Base-by-base conservation (phyloP, 768 basidiomycete species). In the Leccinum obscurum region DNA sequence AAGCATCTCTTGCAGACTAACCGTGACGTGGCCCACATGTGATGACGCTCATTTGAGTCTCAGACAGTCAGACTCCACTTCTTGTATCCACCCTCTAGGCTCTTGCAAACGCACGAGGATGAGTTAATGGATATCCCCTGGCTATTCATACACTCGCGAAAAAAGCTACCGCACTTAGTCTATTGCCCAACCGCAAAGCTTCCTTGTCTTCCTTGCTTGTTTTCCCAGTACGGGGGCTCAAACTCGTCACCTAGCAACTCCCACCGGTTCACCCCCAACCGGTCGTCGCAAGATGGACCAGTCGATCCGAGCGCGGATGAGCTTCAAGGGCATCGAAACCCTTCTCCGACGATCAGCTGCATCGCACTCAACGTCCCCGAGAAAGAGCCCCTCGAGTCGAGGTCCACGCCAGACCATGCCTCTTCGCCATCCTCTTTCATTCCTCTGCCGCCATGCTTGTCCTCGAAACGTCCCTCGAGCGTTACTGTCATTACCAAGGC, bases 401-500 rank as follows among this genome's bases (percentile, higher is more conserved):
- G 48, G 4, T 0, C 0, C 3, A 49, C 55, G 1, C 35, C 28
- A n/a, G 50, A 59, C 58, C 58, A 59, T 8, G 55, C 54, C 26
- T 39, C 46, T n/a, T 59, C 28, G 1, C 28, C 50, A 2, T 13
- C 46, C 15, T 28, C 55, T 24, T 24, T 22, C 48, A 14, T n/a
- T 24, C 48, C 48, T 24, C 24, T 26, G 24, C 48, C 22, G 9
- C 24, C 24, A 24, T 8, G 50, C 26, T 28, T 10, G 9, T 51
- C 28, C 15, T 17, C 46, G 1, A 59, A 44, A 14, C 53, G 14
- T 17, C 58, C 58, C 48, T 59, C 58, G 48, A 59, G 58, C 26
- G 58, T 59, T 13, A 59, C 48, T 14, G 58, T 59, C 58, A 59
- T 59, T 9, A 59, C 58, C 55, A 59, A 32, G n/a, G 55, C 58